phyloP scores from a whole-genome alignment of 1,284 basidiomycete species.

The Pseudozyma hubeiensis region DNA sequence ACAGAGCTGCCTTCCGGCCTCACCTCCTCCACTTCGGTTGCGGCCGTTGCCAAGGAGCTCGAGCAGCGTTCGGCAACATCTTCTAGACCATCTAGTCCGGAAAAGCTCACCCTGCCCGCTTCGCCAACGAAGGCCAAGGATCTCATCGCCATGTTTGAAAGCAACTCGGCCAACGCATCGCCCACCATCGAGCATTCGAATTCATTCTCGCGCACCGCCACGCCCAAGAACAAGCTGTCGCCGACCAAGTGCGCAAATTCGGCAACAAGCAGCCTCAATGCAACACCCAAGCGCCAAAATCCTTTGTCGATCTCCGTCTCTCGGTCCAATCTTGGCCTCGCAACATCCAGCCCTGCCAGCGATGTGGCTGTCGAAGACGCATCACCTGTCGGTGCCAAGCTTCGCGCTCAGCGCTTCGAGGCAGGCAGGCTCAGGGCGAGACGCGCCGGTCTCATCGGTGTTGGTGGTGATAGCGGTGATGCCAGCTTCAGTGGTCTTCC shows the following conservation, averaged over 20 bases:
- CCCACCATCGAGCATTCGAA: slow-evolving; percentile 29
- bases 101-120: slow-evolving; percentile 30
- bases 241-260: slow-evolving; percentile 20
- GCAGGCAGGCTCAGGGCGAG: slow-evolving; percentile 25
- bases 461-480: slow-evolving; percentile 22
- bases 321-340: slow-evolving; percentile 30
- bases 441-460: slow-evolving; percentile 28
- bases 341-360: slow-evolving; percentile 3
- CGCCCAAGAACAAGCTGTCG: slow-evolving; percentile 26
- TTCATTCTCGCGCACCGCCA: slow-evolving; percentile 16
- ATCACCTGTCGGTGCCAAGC: slow-evolving; percentile 26
- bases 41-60: slow-evolving; percentile 22
- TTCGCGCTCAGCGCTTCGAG: slow-evolving; percentile 33
- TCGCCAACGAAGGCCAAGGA: slow-evolving; percentile 60
- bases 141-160: slow-evolving; percentile 57
- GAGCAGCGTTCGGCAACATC: slow-evolving; percentile 18
- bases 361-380: slow-evolving; percentile 12
- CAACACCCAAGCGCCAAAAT: slow-evolving; percentile 22
- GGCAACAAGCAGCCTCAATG: slow-evolving; percentile 18
- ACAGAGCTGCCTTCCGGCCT: not conserved
- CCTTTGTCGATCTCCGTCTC: slow-evolving; percentile 35
- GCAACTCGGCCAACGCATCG: slow-evolving; percentile 30
- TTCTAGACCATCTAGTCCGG: slow-evolving; percentile 28
- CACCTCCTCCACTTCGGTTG: slow-evolving; percentile 15
- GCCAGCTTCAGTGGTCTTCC: slow-evolving; percentile 14